Base-by-base conservation (phyloP, 345 rosid species). In the Acer yangbiense region DNA sequence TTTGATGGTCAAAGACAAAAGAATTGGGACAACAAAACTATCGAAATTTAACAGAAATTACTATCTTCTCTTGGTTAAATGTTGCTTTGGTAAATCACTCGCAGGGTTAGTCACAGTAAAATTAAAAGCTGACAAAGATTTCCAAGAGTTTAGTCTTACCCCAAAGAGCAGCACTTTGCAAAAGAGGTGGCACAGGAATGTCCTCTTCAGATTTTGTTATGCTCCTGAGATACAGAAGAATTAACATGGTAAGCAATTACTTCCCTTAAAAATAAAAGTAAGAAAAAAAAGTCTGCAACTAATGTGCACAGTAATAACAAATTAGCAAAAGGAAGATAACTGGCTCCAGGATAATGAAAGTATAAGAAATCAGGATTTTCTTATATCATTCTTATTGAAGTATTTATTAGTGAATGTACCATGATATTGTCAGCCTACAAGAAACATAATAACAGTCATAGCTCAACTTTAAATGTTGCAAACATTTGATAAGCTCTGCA, bases 111-210 rank as follows among this genome's bases (percentile, higher is more conserved):
- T 60, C n/a, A 20, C 27, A 20, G 27, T 20, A 20, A 60, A 18
- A 16, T 58, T 58, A 21, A 18, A 60, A 4, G n/a, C 64, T 20
- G 69, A 65, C 2, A 32, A 32, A 13, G 23, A 65, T 65, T 65
- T 60, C 2, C 8, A 3, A 65, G 27, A 9, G 27, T 61, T n/a
- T 77, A 18, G 27, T 5, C 87, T 71, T 86, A 93, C 99, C 98
- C 98, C 98, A 95, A 50, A 95, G 96, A 73, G 85, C 96, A 66
- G 99, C 99, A 76, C 97, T 95, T 84, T 91, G 74, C 71, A 95
- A 12, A 23, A 93, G 96, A 69, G 97, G 99, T 62, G 98, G 98
- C 69, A 95, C 86, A 7, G 99, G 97, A 73, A 95, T 77, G 81
- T 93, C 97, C 69, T 93, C 89, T 66, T 95, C 97, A 44, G 98